These are phyloP conservation scores for Trichopus zeylanicus DNA, from an alignment of 116 monocot genomes.

Conservation along the genomic window DNA sequence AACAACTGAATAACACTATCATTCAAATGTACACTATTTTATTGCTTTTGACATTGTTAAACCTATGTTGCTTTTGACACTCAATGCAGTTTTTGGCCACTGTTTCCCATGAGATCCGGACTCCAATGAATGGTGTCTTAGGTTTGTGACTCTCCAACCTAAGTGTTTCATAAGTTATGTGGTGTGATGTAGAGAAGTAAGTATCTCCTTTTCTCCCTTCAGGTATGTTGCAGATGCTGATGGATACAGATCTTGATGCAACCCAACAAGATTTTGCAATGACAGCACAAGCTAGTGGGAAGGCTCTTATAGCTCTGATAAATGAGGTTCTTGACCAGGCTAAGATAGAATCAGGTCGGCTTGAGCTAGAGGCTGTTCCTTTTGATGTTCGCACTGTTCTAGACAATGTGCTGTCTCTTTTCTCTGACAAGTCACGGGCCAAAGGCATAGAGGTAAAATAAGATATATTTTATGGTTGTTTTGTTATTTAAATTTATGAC, in stretches of 20 bases:
- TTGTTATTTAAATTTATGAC: not conserved
- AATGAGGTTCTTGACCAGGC: slow-evolving; percentile 94
- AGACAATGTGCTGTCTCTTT: slow-evolving; percentile 69
- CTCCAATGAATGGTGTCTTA: slow-evolving; percentile 95
- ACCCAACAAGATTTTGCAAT: slow-evolving; percentile 84
- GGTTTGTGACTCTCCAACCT: slow-evolving; percentile 29
- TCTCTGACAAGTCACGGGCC: slow-evolving; percentile 69
- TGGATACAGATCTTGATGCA: slow-evolving; percentile 80
- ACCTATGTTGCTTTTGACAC: slow-evolving; percentile 2
- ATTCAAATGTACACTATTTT: too few relatives aligned
- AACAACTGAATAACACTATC: too few relatives aligned
- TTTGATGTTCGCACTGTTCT: slow-evolving; percentile 72
- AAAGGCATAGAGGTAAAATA: slow-evolving; percentile 74
- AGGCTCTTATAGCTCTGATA: slow-evolving; percentile 62
- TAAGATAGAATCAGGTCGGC: slow-evolving; percentile 86
- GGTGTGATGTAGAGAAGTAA: not conserved
- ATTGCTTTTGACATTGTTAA: not conserved
- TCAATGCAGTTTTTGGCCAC: slow-evolving; percentile 77
- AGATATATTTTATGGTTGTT: not conserved
- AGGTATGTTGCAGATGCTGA: slow-evolving; percentile 95
- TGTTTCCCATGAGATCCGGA: slow-evolving; percentile 90
- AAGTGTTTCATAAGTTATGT: slow-evolving; percentile 1
- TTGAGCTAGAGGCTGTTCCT: slow-evolving; percentile 78
- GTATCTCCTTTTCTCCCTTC: slow-evolving; percentile 5
- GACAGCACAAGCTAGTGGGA: slow-evolving; percentile 88